Base-by-base conservation (phyloP, 441 rosid genomes). In the Daphne laureola region DNA sequence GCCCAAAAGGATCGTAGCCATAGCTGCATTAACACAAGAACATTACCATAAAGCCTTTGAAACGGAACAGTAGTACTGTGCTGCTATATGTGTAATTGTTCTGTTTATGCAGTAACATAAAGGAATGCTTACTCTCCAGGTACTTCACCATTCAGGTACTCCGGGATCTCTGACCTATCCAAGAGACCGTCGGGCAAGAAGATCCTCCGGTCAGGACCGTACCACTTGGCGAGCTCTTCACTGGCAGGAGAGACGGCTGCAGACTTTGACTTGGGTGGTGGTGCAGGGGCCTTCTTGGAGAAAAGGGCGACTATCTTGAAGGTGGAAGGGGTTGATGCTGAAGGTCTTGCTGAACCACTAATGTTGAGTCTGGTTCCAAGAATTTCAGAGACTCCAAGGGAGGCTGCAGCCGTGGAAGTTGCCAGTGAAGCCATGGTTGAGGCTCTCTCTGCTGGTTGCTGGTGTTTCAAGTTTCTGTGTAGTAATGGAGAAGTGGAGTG, bases 171-270 rank as follows among this genome's bases (percentile, higher is more conserved):
- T 56, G 98, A 86, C 62, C 90, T 70, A 72, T 92, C 97, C 84
- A 92, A 65, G 49, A 92, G 92, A 49, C 97, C 97, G 5, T 84
- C 94, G 0, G 97, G 96, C 76, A 92, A 78, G 90, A 92, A 92
- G 49, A 92, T 81, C 73, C 94, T 89, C 68, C 98, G 77, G 66
- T 92, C 96, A 15, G 98, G 96, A 67, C 98, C 96, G 16, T 92
- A 88, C 97, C 97, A 84, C 96, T 92, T 92, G 80, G 96, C 79
- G 67, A 89, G 97, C 76, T 92, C 98, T 1, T 82, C 96, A 26
- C 62, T 40, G 17, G 64, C 48, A 0, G 82, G 71, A 46, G 91
- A 46, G 57, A 78, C 81, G 1, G 76, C 44, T 23, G 58, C 76
- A 1, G 80, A 27, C 74, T 82, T 91, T 3, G 78, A 13, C 73